Evolutionary conservation across 2,329 filamentous ascomycete species (phyloP), one percentile per base, ranked within the genome.

Genomic region (Simplicillium aogashimaense): DNA sequence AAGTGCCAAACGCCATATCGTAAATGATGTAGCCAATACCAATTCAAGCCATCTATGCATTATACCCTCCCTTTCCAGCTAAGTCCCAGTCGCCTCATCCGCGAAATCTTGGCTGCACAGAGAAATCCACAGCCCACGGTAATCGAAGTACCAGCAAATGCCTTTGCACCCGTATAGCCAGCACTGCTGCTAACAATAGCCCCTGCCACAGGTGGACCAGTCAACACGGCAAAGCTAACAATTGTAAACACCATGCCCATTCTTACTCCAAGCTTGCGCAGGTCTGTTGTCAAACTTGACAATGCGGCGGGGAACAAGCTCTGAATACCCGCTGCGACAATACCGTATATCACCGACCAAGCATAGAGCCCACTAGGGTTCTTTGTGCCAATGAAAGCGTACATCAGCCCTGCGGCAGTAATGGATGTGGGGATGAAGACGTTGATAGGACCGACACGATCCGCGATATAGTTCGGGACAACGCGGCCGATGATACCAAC

Each of bases 311-410:
- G 79, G 52, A 84, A 82, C 7, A 86, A 53, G 2, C 70, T 71
- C 60, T 84, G 79, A 32, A 84, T 72, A 0, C 67, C 75, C 1
- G 76, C 78, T 0, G 69, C 74, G 1, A 67, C 65, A 29, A 84
- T 60, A 2, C 83, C 83, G 53, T 81, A 84, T 36, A 80, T 62
- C 0, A 69, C 60, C 0, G 72, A 62, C 67, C 81, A 86, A 2
- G 61, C 68, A 52, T 83, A 83, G 20, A 86, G 59, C 0, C 70
- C 69, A 0, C 59, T 37, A 1, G 68, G 55, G 13, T 60, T 59
- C 1, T 54, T 45, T 7, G 86, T 74, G 2, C 65, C 70, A 14
- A 74, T 70, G 81, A 81, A 86, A 47, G 61, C 64, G 43, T 74
- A 73, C 14, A 72, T 51, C 15, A 67, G 56, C 1, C 69, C 36